Conservation (phyloP, 164 flowering plant species). For the Vitis rupestris region DNA sequence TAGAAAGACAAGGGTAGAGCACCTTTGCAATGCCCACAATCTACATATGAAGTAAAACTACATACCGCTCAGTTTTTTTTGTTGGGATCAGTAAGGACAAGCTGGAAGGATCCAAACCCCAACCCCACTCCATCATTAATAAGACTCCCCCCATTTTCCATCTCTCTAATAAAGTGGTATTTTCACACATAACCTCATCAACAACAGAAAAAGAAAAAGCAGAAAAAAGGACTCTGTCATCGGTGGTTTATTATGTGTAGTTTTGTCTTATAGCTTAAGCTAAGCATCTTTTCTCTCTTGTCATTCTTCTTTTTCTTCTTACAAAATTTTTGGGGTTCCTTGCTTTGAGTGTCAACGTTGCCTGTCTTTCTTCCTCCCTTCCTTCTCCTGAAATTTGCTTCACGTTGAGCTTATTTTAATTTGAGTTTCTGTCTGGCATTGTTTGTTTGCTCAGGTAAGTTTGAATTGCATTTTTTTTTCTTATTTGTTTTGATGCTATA, state of each 20-base stretch:
- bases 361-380: slow-evolving; percentile 4
- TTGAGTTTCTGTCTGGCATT: slow-evolving; percentile 18
- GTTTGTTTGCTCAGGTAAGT: slow-evolving; percentile 24
- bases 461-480: slow-evolving; percentile 15
- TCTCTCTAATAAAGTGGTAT: slow-evolving; percentile 14
- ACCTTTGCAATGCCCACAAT: neutral
- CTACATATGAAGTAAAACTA: neutral
- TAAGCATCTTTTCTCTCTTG: slow-evolving; percentile 43
- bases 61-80: neutral
- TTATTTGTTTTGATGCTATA: neutral
- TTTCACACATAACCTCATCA: slow-evolving; percentile 7
- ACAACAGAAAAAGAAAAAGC: slow-evolving; percentile 10
- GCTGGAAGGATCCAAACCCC: slow-evolving; percentile 54
- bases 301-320: slow-evolving; percentile 16
- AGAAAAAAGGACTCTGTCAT: slow-evolving; percentile 27
- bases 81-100: slow-evolving; percentile 40
- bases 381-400: slow-evolving; percentile 7
- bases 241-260: too few relatives aligned
- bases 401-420: slow-evolving; percentile 9
- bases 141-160: slow-evolving; percentile 5
- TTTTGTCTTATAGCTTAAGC: slow-evolving; percentile 41
- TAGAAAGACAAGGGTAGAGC: neutral
- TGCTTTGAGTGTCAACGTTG: neutral
- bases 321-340: slow-evolving; percentile 3
- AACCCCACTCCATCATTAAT: slow-evolving; percentile 50